Evolutionary conservation across 331 rosid genomes (phyloP), one percentile per base, ranked within the genome.

Genomic region (Quercus lobata): DNA sequence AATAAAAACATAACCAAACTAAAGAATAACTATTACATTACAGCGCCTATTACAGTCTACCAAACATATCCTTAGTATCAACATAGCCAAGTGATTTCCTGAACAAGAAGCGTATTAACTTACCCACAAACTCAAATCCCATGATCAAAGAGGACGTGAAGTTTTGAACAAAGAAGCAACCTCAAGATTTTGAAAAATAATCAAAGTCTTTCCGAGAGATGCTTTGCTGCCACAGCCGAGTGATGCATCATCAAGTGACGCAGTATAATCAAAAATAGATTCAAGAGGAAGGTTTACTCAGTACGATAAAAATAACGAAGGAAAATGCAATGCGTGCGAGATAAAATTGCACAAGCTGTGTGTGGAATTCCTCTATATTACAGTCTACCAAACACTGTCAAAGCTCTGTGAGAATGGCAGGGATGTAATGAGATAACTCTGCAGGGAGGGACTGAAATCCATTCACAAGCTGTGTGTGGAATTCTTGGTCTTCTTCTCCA

Each of bases 401-500:
- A 68, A 95, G 84, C 92, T 95, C 99, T 0, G 99, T 93, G 74
- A 95, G 91, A 84, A 95, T 93, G 72, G 99, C 99, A 12, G 99
- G 99, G 78, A 95, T 95, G 78, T 91, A 95, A 86, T 95, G 98
- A 25, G 99, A 95, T 70, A 95, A 79, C 83, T 95, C 99, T 0
- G 99, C 99, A 15, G 98, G 91, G 16, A 95, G 89, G 15, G 99
- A 95, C 80, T 95, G 99, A 79, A 95, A 95, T 37, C 99, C 98
- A 53, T 95, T 95, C 73, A 93, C 99, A 55, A 95, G 97, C 83
- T 95, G 99, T 1, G 99, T 95, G 80, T 95, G 99, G 89, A 95
- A 95, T 73, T 95, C 99, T 79, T 95, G 98, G 84, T 95, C 99
- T 78, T 95, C 99, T 83, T 95, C 99, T 18, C 99, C 99, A 24